A percentile compares a stretch with the other conserved stretches of the same genome.
Conservation (phyloP, 768 basidiomycete genomes). For the Agaricus blazei region DNA sequence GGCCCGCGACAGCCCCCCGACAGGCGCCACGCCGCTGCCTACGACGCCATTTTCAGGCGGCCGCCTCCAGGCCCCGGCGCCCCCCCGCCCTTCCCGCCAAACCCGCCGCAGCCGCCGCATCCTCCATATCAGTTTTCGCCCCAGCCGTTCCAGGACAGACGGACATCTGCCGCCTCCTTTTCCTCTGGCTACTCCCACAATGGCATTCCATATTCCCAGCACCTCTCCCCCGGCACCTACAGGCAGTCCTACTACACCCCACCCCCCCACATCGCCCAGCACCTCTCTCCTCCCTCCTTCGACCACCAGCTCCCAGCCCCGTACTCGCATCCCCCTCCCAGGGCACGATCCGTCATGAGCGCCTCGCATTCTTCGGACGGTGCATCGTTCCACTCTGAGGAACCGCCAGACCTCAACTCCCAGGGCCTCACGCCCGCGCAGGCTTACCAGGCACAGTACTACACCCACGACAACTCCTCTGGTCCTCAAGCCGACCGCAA, state of each 20-base stretch:
- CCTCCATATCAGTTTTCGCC: constrained; percentile 16
- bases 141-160: constrained; percentile 33
- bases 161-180: constrained; percentile 41
- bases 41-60: constrained; percentile 85
- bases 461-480: constrained; percentile 36
- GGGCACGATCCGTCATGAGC: constrained; percentile 48
- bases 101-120: constrained; percentile 15
- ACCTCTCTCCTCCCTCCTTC: constrained; percentile 15
- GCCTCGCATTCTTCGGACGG: constrained; percentile 32
- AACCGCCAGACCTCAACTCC: constrained; percentile 48
- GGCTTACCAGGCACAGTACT: constrained; percentile 76
- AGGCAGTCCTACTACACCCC: constrained; percentile 36
- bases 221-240: constrained; percentile 20
- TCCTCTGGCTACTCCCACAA: constrained; percentile 22
- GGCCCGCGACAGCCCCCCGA: constrained; percentile 60
- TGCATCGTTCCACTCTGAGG: constrained; percentile 37
- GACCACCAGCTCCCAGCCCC: constrained; percentile 25
- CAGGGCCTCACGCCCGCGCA: constrained; percentile 70
- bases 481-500: constrained; percentile 22
- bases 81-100: constrained; percentile 24
- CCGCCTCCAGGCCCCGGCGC: constrained; percentile 54
- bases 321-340: constrained; percentile 26
- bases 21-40: constrained; percentile 76
- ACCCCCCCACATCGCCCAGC: constrained; percentile 20
- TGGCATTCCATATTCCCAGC: constrained; percentile 17